phyloP scores from a whole-genome alignment of 2,329 filamentous ascomycete genomes.

The Fusarium concolor region DNA sequence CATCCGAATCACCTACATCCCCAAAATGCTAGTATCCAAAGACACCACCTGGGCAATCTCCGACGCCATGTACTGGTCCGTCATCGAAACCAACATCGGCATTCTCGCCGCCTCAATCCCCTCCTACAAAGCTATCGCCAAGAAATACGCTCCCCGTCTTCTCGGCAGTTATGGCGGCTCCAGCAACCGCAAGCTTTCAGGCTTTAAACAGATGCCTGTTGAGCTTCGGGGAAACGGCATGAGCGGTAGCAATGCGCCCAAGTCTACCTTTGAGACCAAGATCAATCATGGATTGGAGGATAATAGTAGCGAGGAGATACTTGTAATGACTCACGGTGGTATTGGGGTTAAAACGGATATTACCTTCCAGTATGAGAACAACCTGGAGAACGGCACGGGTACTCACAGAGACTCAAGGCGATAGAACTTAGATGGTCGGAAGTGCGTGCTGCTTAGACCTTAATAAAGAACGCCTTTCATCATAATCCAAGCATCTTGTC shows the following conservation, averaged over 20 bases:
- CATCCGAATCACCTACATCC: slow-evolving; percentile 34
- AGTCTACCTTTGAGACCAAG: slow-evolving; percentile 16
- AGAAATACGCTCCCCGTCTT: slow-evolving; percentile 30
- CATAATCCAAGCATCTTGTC: not conserved
- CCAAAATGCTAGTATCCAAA: slow-evolving; percentile 29
- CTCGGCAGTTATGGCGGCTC: slow-evolving; percentile 29
- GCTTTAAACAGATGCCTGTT: slow-evolving; percentile 35
- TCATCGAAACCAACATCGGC: slow-evolving; percentile 34
- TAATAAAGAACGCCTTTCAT: not conserved
- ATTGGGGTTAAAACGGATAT: slow-evolving; percentile 37
- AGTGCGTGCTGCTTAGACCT: accelerated
- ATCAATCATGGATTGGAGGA: slow-evolving; percentile 16
- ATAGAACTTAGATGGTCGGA: too few species aligned
- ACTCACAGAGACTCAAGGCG: not conserved
- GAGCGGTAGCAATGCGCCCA: not conserved
- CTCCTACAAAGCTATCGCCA: slow-evolving; percentile 32
- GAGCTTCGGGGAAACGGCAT: slow-evolving; percentile 12
- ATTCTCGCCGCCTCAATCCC: slow-evolving; percentile 34
- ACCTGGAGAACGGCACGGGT: not conserved
- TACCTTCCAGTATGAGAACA: slow-evolving; percentile 11
- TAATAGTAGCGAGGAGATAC: slow-evolving; percentile 27
- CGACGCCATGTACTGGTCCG: slow-evolving; percentile 36
- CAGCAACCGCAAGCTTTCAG: slow-evolving; percentile 25
- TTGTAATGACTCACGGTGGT: slow-evolving; percentile 15
- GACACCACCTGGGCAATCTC: slow-evolving; percentile 31